phyloP scores from a whole-genome alignment of 2,329 filamentous ascomycete genomes.

The Penicillium sp. region DNA sequence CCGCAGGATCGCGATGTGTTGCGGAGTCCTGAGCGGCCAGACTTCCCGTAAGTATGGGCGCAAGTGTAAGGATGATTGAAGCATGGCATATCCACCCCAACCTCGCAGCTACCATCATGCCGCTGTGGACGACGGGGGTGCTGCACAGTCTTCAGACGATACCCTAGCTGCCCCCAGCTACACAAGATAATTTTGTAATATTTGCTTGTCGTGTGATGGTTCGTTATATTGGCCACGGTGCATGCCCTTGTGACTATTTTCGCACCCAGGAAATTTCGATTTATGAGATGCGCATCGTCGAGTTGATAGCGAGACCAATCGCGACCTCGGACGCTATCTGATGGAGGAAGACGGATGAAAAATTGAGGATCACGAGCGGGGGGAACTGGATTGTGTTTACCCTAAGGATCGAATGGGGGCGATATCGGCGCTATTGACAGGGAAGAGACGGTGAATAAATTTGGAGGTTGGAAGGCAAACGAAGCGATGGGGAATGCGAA shows the following conservation, averaged over 20 bases:
- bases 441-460: background rate
- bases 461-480: background rate
- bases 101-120: conserved; percentile 19
- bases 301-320: conserved; percentile 15
- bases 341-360: background rate
- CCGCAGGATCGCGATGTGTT: background rate
- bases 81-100: conserved; percentile 9
- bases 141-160: conserved; percentile 2
- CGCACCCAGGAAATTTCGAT: background rate
- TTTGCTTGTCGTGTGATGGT: background rate
- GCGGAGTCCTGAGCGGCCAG: conserved; percentile 5
- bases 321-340: conserved; percentile 13
- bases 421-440: background rate
- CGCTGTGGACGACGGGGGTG: background rate
- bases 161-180: conserved; percentile 7
- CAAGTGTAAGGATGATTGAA: conserved; percentile 12
- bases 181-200: background rate
- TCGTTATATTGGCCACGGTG: background rate
- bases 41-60: conserved; percentile 5
- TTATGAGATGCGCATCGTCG: conserved; percentile 24
- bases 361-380: background rate
- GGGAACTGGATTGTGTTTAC: background rate
- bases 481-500: conserved; percentile 10
- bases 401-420: background rate
- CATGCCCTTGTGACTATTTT: background rate